Conservation (phyloP, 1,284 basidiomycete genomes). For the Afroboletus lepidellus region DNA sequence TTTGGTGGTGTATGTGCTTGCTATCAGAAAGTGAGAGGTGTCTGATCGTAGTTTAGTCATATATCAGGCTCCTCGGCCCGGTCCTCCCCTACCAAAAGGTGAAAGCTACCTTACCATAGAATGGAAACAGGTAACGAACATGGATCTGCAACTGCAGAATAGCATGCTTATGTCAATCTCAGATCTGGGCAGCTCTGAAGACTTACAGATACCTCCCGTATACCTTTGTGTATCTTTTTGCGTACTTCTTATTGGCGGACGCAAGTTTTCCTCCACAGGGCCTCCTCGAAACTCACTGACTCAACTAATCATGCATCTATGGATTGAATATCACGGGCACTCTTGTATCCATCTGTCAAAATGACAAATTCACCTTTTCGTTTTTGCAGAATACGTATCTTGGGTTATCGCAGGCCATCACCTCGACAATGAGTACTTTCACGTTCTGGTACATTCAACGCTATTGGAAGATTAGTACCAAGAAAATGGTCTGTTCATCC, state of each 20-base stretch:
- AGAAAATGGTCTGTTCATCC: conserved; percentile 58
- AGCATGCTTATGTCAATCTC: conserved; percentile 1
- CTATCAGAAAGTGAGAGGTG: not conserved
- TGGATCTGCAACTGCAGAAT: not conserved
- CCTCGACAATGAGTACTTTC: conserved; percentile 68
- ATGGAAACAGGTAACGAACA: conserved; percentile 65
- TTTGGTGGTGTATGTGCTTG: conserved; percentile 73
- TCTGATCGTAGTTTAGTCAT: conserved; percentile 48
- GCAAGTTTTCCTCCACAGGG: conserved; percentile 33
- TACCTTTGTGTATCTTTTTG: conserved; percentile 73
- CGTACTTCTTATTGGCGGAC: conserved; percentile 78
- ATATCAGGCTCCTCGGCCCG: conserved; percentile 72
- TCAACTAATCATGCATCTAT: conserved; percentile 34
- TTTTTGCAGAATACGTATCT: conserved; percentile 79
- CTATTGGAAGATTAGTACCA: conserved; percentile 73
- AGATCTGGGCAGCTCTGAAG: conserved; percentile 69
- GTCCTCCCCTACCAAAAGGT: conserved; percentile 70
- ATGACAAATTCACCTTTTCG: conserved; percentile 70
- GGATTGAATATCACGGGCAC: conserved; percentile 79
- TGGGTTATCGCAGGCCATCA: conserved; percentile 69
- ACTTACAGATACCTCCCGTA: conserved; percentile 72
- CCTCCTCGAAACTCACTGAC: not conserved
- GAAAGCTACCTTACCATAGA: conserved; percentile 72
- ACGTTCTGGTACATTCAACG: conserved; percentile 81
- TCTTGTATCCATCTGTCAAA: conserved; percentile 74